Evolutionary conservation across 2,329 filamentous ascomycete genomes (phyloP).

Genomic region (Bipolaris sorokiniana): DNA sequence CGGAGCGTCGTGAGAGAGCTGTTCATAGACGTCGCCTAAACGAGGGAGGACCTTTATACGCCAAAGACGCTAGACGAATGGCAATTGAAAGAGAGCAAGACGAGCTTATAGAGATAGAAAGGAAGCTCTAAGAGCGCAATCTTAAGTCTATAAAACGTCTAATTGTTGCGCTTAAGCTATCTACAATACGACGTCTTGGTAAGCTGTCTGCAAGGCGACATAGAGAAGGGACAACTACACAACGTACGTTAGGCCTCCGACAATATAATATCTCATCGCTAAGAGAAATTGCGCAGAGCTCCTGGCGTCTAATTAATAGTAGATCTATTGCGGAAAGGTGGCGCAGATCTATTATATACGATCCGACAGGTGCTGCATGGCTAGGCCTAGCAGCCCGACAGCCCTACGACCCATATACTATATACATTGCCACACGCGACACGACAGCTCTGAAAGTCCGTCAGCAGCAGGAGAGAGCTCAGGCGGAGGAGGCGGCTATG

Average conservation of each 20-base stretch:
- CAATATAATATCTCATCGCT: not conserved
- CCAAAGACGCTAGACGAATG: not conserved
- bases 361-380: not conserved
- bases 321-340: not conserved
- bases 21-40: not conserved
- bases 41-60: conserved; percentile 1
- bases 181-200: not conserved
- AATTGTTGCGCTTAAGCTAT: not conserved
- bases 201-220: not conserved
- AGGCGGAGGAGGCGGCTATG: not conserved
- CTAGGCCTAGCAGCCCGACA: not conserved
- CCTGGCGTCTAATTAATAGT: not conserved
- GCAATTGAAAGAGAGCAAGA: not conserved
- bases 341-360: not conserved
- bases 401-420: not conserved
- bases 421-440: not conserved
- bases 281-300: not conserved
- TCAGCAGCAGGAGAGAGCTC: not conserved
- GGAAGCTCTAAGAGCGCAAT: not conserved
- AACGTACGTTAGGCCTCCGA: not conserved
- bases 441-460: not conserved
- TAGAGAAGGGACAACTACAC: not conserved
- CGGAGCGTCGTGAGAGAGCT: not conserved
- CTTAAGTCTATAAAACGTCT: not conserved
- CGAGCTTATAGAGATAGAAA: not conserved